Conservation (phyloP, 2,329 filamentous ascomycete species). For the Kalmusia sp. region DNA sequence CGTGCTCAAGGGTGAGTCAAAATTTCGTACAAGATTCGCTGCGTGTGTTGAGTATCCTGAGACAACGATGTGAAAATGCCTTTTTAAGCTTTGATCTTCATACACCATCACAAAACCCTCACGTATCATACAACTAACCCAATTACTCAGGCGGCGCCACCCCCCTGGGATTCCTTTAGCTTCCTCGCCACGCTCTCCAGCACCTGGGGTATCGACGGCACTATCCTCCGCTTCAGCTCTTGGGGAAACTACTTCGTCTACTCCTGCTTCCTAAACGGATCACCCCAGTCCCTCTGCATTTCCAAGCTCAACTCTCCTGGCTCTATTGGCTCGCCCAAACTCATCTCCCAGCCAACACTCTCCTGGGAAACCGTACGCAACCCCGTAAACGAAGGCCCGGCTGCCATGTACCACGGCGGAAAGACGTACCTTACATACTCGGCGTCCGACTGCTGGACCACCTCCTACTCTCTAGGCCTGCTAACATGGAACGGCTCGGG, state of each 20-base stretch:
- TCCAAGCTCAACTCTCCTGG: constrained; percentile 50
- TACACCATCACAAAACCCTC: background rate
- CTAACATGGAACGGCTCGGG: constrained; percentile 60
- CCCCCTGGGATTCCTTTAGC: constrained; percentile 59
- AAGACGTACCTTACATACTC: constrained; percentile 63
- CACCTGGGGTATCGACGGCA: constrained; percentile 59
- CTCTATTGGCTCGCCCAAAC: constrained; percentile 53
- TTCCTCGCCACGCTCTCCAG: constrained; percentile 57
- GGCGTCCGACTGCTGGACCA: constrained; percentile 64
- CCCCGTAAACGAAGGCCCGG: constrained; percentile 64
- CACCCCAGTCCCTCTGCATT: constrained; percentile 52
- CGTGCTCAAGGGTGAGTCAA: constrained; percentile 57
- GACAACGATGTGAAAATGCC: no score
- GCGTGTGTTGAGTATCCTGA: no score
- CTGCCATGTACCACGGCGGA: constrained; percentile 61
- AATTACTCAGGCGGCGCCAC: constrained; percentile 53
- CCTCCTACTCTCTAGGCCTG: constrained; percentile 61
- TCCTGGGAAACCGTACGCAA: constrained; percentile 59
- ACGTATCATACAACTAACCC: background rate
- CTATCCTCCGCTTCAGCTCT: constrained; percentile 58
- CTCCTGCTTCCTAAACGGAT: constrained; percentile 57
- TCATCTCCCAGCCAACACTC: constrained; percentile 60
- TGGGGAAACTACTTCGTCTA: constrained; percentile 61
- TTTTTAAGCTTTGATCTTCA: no score
- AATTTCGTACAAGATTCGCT: no score